Conservation (phyloP, 148 eudicot species). For the Talinum fruticosum region DNA sequence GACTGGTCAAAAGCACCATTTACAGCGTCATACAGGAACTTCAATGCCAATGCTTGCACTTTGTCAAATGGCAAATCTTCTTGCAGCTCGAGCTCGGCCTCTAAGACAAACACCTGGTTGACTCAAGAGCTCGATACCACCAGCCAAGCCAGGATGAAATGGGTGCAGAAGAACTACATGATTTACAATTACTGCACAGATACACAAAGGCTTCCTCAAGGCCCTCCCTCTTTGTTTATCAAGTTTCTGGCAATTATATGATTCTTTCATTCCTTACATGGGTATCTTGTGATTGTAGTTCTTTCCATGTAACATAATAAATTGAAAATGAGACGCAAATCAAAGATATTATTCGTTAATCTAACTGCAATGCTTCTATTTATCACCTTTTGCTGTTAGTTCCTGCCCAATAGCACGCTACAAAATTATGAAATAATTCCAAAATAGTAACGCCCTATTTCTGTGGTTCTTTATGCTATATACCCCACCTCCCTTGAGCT, state of each 20-base stretch:
- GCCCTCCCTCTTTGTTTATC: slow-evolving; percentile 17
- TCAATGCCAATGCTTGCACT: slow-evolving; percentile 31
- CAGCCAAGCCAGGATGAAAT: slow-evolving; percentile 23
- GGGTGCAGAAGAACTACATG: slow-evolving; percentile 39
- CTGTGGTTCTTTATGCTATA: not conserved
- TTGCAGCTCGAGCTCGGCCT: slow-evolving; percentile 23
- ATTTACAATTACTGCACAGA: slow-evolving; percentile 40
- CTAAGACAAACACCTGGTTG: slow-evolving; percentile 25
- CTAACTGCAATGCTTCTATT: not conserved
- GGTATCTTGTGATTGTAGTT: not conserved
- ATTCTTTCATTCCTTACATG: not conserved
- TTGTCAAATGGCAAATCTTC: slow-evolving; percentile 24
- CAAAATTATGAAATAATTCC: not conserved
- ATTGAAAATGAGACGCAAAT: not conserved
- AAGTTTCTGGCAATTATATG: not conserved
- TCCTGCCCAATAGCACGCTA: not conserved
- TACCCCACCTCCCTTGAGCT: no score
- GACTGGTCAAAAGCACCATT: slow-evolving; percentile 39
- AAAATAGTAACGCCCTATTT: not conserved
- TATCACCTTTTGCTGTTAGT: not conserved
- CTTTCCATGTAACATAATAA: slow-evolving; percentile 3
- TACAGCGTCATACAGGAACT: slow-evolving; percentile 29
- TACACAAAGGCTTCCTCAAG: slow-evolving; percentile 31
- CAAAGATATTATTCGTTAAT: not conserved
- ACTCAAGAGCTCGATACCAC: slow-evolving; percentile 26